Conservation (phyloP, 1,284 basidiomycete genomes). For the Sanguinoderma infundibulare region DNA sequence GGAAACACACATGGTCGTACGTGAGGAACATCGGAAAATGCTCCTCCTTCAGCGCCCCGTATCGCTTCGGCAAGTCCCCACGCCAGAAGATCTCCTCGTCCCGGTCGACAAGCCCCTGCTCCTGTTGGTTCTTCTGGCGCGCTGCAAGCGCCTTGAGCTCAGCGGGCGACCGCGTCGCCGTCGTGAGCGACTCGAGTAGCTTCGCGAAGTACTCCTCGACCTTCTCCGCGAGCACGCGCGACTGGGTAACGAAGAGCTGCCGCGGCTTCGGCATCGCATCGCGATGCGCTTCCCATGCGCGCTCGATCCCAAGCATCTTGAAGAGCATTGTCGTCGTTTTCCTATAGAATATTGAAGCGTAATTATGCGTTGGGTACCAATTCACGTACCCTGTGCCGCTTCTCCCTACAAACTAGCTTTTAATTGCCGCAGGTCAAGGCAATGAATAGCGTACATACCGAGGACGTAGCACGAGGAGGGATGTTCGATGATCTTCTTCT, state of each 20-base stretch:
- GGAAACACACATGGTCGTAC: conserved; percentile 57
- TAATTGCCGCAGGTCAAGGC: too few species aligned
- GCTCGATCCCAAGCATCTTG: conserved; percentile 72
- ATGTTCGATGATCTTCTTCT: conserved; percentile 67
- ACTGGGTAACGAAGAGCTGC: conserved; percentile 78
- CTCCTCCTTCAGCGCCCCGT: conserved; percentile 57
- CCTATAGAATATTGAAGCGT: conserved; percentile 38
- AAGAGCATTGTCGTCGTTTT: conserved; percentile 80
- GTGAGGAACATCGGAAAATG: conserved; percentile 78
- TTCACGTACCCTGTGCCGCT: conserved; percentile 71
- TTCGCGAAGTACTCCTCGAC: conserved; percentile 70
- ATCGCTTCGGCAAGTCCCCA: conserved; percentile 55
- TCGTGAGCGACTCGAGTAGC: conserved; percentile 50
- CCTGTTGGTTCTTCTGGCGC: conserved; percentile 30
- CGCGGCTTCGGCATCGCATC: conserved; percentile 43
- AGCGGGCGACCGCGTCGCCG: conserved; percentile 42
- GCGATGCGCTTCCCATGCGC: conserved; percentile 45
- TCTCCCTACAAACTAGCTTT: conserved; percentile 31
- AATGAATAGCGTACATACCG: conserved; percentile 36
- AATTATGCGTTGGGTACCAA: neutral
- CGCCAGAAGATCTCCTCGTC: conserved; percentile 54
- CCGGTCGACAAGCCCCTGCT: conserved; percentile 46
- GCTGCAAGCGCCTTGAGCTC: conserved; percentile 39
- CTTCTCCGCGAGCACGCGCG: conserved; percentile 62
- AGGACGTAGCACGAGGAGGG: conserved; percentile 67